These are phyloP conservation scores for Bipolaris cookei DNA, from an alignment of 2,329 filamentous ascomycete genomes.

Conservation along the genomic window DNA sequence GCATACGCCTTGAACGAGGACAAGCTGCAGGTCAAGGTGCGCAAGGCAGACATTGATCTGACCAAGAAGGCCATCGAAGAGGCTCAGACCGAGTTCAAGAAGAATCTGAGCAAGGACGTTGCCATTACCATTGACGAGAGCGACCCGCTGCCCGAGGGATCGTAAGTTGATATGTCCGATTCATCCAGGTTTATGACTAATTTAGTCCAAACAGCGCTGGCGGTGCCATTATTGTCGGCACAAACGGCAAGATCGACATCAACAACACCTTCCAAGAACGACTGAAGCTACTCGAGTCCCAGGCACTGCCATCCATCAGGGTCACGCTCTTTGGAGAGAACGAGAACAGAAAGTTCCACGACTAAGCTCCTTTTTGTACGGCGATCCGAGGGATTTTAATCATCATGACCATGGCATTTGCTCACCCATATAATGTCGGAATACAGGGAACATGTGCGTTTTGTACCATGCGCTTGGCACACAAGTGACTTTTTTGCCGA, in stretches of 20 bases:
- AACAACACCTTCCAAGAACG: slow-evolving; percentile 98
- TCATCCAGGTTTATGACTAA: slow-evolving; percentile 9
- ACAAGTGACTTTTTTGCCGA: slow-evolving; percentile 2
- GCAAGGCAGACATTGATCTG: slow-evolving; percentile 78
- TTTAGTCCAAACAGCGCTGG: slow-evolving; percentile 67
- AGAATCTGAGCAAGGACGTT: slow-evolving; percentile 72
- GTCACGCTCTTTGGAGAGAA: slow-evolving; percentile 92
- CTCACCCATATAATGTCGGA: slow-evolving; percentile 4
- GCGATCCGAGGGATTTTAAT: slow-evolving; percentile 1
- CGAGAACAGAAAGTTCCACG: slow-evolving; percentile 92
- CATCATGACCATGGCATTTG: neutral
- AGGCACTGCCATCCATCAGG: slow-evolving; percentile 82
- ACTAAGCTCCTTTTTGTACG: slow-evolving; percentile 60
- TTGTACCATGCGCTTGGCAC: neutral
- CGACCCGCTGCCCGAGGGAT: slow-evolving; percentile 78
- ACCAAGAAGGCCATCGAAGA: slow-evolving; percentile 79
- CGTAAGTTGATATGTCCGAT: slow-evolving; percentile 64
- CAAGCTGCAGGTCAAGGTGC: slow-evolving; percentile 74
- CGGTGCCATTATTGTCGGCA: slow-evolving; percentile 79
- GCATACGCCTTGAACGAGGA: slow-evolving; percentile 86
- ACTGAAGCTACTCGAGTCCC: slow-evolving; percentile 81
- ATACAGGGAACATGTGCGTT: neutral
- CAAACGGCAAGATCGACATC: slow-evolving; percentile 92
- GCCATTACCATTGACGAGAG: slow-evolving; percentile 76
- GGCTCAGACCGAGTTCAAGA: slow-evolving; percentile 84